Evolutionary conservation across 164 flowering plant species (phyloP).

Genomic region (Protea cynaroides): DNA sequence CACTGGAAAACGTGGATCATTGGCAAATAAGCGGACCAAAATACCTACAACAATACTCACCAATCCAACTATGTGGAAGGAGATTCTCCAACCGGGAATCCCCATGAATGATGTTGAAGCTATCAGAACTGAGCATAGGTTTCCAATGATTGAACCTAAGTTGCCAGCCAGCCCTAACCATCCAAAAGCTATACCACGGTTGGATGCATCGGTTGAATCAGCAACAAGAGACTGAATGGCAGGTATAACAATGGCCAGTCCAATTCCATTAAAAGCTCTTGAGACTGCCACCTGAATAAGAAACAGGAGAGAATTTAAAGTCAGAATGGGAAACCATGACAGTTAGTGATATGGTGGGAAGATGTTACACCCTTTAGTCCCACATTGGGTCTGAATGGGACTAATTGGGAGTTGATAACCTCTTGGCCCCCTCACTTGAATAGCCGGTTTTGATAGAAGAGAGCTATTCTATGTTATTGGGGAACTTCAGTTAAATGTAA

Average conservation of each 20-base stretch:
- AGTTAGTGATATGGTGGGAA: no score
- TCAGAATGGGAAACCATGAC: neutral
- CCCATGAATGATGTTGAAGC: slow-evolving; percentile 70
- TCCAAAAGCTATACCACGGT: slow-evolving; percentile 83
- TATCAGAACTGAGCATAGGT: slow-evolving; percentile 55
- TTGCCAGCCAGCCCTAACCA: slow-evolving; percentile 89
- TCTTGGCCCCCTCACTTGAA: no score
- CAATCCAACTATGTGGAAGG: slow-evolving; percentile 74
- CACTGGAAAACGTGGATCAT: no score
- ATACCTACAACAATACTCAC: slow-evolving; percentile 62
- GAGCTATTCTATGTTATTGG: no score
- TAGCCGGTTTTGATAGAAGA: no score
- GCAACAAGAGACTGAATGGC: no score
- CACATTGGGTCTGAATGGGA: no score
- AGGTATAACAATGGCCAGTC: slow-evolving; percentile 88
- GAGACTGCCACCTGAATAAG: slow-evolving; percentile 67
- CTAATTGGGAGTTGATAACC: no score
- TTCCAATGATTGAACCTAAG: slow-evolving; percentile 71
- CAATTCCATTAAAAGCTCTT: slow-evolving; percentile 84
- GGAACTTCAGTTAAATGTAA: no score
- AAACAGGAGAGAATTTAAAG: slow-evolving; percentile 2
- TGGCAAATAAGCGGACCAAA: no score
- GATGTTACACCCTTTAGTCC: no score
- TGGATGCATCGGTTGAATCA: slow-evolving; percentile 74
- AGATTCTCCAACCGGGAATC: slow-evolving; percentile 81